Evolutionary conservation across 192 early-diverging fungal genomes (phyloP).

Genomic region (Coemansia sp.): DNA sequence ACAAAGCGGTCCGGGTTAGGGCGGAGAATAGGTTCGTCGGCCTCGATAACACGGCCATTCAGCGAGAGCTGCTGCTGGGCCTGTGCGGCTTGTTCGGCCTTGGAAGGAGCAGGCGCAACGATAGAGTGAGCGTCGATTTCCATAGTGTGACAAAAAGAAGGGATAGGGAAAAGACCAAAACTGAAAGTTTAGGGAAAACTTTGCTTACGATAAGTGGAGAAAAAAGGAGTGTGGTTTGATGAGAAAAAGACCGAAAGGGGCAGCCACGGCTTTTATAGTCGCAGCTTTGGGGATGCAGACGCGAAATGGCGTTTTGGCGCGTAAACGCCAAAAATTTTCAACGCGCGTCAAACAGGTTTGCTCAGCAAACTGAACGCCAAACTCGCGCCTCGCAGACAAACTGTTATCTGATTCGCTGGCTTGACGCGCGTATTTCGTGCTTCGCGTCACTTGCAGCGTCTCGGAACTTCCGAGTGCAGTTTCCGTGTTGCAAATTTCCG

Average conservation of each 20-base stretch:
- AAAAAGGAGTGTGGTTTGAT: background rate
- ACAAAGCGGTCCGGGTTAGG: slow-evolving; percentile 82
- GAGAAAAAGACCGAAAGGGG: slow-evolving; percentile 7
- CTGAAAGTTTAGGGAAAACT: background rate
- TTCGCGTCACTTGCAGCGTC: background rate
- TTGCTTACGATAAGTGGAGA: slow-evolving; percentile 10
- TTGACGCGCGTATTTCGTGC: slow-evolving; percentile 3
- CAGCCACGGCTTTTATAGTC: slow-evolving; percentile 5
- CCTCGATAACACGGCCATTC: slow-evolving; percentile 45
- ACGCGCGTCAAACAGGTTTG: background rate
- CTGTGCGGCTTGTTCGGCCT: slow-evolving; percentile 27
- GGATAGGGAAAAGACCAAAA: background rate
- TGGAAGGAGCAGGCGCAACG: slow-evolving; percentile 15
- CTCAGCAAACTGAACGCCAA: slow-evolving; percentile 2
- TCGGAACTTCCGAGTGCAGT: slow-evolving; percentile 2
- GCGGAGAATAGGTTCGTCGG: slow-evolving; percentile 59
- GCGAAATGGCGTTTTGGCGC: slow-evolving; percentile 14
- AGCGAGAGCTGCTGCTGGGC: slow-evolving; percentile 39
- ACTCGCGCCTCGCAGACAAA: slow-evolving; percentile 8
- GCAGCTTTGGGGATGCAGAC: background rate
- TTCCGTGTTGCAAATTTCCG: background rate
- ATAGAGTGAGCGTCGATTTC: slow-evolving; percentile 27
- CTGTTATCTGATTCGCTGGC: background rate
- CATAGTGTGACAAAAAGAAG: slow-evolving; percentile 10
- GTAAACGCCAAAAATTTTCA: slow-evolving; percentile 13